These are phyloP conservation scores for Erythrophleum ivorense DNA, from an alignment of 331 rosid genomes.

Conservation along the genomic window DNA sequence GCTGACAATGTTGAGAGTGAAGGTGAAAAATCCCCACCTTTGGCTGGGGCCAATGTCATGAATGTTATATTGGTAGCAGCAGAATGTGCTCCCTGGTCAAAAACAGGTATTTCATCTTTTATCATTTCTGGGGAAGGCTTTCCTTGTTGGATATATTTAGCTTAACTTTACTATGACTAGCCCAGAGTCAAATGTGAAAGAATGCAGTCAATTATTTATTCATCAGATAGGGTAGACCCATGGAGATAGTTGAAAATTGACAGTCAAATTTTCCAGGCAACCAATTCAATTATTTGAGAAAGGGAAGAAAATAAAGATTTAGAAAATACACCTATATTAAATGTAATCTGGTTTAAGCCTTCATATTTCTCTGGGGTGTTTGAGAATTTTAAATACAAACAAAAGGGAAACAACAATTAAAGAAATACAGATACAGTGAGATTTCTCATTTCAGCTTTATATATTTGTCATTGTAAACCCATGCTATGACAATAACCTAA, in stretches of 20 bases:
- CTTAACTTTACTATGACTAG: conserved; percentile 18
- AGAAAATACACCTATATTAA: background rate
- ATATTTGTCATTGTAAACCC: background rate
- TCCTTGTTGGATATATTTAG: conserved; percentile 23
- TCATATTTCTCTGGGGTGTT: background rate
- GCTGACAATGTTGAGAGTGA: conserved; percentile 39
- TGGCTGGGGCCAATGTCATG: conserved; percentile 93
- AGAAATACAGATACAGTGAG: too few relatives aligned
- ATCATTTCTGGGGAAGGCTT: conserved; percentile 27
- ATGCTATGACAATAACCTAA: background rate
- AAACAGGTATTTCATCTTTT: conserved; percentile 68
- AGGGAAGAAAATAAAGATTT: background rate
- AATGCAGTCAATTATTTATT: background rate
- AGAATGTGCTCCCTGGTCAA: conserved; percentile 93
- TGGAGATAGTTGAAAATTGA: background rate
- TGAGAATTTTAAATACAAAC: background rate
- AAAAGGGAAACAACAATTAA: background rate
- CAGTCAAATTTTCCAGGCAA: background rate
- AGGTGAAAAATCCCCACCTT: conserved; percentile 61
- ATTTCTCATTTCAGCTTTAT: background rate
- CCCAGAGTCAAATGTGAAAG: background rate
- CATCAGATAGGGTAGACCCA: background rate
- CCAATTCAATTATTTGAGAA: background rate
- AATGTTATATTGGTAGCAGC: conserved; percentile 85
- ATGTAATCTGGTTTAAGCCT: background rate